Evolutionary conservation across 2,329 filamentous ascomycete genomes (phyloP).

Genomic region (Ophiostoma montium): DNA sequence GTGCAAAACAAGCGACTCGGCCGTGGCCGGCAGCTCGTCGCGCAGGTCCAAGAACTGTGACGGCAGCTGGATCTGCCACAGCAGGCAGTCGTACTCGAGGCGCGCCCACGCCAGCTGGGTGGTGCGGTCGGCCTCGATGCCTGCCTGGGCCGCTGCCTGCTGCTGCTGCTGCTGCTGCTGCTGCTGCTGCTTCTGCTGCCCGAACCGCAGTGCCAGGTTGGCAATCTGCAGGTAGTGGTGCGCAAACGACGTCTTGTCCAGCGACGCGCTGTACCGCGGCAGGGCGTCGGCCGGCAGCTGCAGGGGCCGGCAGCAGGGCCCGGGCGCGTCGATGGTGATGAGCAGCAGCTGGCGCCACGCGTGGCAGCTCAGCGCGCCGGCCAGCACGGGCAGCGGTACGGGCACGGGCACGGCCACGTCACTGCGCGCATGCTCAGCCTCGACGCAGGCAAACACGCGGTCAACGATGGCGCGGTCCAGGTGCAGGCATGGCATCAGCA

Average conservation of each 20-base stretch:
- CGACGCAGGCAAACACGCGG: too few species aligned
- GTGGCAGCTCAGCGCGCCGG: neutral
- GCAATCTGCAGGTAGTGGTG: constrained; percentile 1
- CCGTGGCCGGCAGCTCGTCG: constrained; percentile 5
- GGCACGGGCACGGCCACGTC: neutral
- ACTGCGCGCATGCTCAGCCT: neutral
- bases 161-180: too few species aligned
- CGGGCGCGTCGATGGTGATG: neutral
- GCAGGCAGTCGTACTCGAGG: constrained; percentile 6
- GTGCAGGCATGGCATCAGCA: neutral
- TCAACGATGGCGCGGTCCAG: too few species aligned
- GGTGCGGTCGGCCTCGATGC: neutral
- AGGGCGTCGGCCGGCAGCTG: neutral
- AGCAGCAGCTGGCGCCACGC: constrained; percentile 1
- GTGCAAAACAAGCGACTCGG: constrained; percentile 3
- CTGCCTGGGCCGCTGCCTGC: too few species aligned
- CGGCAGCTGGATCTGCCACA: constrained; percentile 4
- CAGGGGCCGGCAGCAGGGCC: neutral
- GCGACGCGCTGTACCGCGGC: neutral
- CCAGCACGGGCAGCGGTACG: neutral
- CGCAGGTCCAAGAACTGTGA: constrained; percentile 4
- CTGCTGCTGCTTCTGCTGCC: too few species aligned
- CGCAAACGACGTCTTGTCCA: neutral
- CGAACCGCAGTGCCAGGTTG: neutral
- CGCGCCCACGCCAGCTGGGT: neutral